Evolutionary conservation across 208 protist genomes (phyloP).

Genomic region (Leishmania gerbilli): DNA sequence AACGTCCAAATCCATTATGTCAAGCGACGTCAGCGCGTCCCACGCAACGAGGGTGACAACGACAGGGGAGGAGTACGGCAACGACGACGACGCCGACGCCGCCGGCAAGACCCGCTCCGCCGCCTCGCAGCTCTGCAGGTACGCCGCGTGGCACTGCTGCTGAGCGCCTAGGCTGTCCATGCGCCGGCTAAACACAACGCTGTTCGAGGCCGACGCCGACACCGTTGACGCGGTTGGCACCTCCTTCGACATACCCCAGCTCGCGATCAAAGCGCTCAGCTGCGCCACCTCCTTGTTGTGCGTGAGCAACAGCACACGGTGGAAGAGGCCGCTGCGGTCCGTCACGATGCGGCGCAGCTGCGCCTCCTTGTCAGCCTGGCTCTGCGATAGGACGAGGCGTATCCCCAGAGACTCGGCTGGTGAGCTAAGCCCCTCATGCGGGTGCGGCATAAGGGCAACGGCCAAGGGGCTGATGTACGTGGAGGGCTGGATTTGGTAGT

Average conservation of each 20-base stretch:
- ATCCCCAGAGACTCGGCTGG: constrained; percentile 51
- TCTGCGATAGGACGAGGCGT: constrained; percentile 52
- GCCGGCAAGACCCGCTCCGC: neutral
- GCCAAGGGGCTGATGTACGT: constrained; percentile 29
- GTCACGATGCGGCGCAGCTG: constrained; percentile 54
- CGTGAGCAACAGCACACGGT: constrained; percentile 63
- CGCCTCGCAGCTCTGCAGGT: constrained; percentile 21
- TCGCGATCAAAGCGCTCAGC: constrained; percentile 46
- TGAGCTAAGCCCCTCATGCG: constrained; percentile 36
- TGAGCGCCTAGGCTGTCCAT: constrained; percentile 46
- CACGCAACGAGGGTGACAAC: constrained; percentile 49
- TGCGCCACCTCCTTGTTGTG: constrained; percentile 78
- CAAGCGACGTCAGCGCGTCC: constrained; percentile 68
- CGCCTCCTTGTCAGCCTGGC: constrained; percentile 53
- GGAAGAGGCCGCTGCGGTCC: constrained; percentile 39
- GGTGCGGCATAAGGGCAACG: constrained; percentile 32
- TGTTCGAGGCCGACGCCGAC: constrained; percentile 14
- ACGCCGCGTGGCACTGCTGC: constrained; percentile 23
- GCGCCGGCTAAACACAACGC: constrained; percentile 40
- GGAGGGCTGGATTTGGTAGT: constrained; percentile 63
- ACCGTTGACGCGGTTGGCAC: neutral
- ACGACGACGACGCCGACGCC: neutral
- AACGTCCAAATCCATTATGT: constrained; percentile 84
- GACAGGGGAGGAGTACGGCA: constrained; percentile 10
- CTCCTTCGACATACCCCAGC: constrained; percentile 46